phyloP scores from a whole-genome alignment of 306 rosid genomes.

The Hylodesmum podocarpum region DNA sequence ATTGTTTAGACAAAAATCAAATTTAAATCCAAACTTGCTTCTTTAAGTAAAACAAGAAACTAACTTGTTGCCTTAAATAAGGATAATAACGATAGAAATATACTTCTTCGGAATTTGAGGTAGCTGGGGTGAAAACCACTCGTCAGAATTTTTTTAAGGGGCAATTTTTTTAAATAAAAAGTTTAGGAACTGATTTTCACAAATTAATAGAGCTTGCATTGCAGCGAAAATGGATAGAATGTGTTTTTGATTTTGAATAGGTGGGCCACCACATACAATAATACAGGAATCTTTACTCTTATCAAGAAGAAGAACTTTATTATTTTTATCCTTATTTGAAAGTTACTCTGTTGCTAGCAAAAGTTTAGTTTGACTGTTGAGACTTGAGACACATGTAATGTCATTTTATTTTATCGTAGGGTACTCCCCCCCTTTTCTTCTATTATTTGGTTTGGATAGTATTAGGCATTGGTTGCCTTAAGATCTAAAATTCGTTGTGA shows the following conservation, averaged over 20 bases:
- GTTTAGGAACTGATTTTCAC: no score
- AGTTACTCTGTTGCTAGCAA: not conserved
- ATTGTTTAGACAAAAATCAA: not conserved
- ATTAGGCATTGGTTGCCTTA: not conserved
- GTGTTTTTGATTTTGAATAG: not conserved
- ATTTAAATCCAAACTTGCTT: not conserved
- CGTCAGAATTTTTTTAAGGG: no score
- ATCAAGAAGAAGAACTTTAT: not conserved
- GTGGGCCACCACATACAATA: not conserved
- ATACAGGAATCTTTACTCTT: not conserved
- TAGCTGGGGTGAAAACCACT: no score
- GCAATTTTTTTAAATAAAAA: no score
- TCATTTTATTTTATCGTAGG: not conserved
- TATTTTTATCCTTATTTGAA: not conserved
- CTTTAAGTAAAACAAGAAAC: not conserved
- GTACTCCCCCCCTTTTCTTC: not conserved
- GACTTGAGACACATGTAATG: constrained; percentile 15
- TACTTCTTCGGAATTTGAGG: no score
- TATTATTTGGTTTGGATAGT: not conserved
- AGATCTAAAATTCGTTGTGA: not conserved
- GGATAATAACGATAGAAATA: no score
- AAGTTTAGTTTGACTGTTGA: constrained; percentile 18
- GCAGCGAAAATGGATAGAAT: not conserved
- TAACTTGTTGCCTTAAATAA: not conserved
- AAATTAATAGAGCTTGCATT: not conserved